Base-by-base conservation (phyloP, 169 alveolate genomes). In the Babesia bigemina region DNA sequence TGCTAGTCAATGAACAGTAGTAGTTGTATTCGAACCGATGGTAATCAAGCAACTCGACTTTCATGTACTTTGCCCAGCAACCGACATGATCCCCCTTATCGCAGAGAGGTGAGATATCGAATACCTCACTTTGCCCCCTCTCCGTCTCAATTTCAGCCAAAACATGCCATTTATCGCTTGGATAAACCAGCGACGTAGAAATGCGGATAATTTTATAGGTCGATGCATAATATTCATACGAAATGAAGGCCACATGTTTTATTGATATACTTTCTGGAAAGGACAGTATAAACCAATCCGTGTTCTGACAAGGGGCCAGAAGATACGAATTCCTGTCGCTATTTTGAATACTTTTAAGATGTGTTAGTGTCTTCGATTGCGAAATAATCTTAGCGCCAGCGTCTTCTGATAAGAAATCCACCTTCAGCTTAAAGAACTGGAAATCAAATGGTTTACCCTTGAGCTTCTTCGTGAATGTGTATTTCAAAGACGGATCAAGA, bases 331-430 rank as follows among this genome's bases (percentile, higher is more conserved):
- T 86, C 58, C 79, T 62, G 79, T 90, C 94, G 62, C 78, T 70
- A 16, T 83, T 82, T 76, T 84, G 92, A 33, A 88, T 84, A 61
- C 76, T 86, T 42, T 84, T 70, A 28, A 86, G 42, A 70, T 85
- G 76, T 42, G 79, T 57, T 33, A 91, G 63, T 17, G 91, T 84
- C 39, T 75, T 69, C 39, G 93, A 84, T 33, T 87, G 84, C 21
- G 94, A 94, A 45, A 92, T 86, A 44, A 92, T 79, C 65, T 91
- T 88, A 11, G 95, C 87, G 13, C 96, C 96, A 13, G 94, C 91
- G 39, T 92, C 95, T 21, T 85, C 71, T n/a, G 96, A 91, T 13
- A 93, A 91, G 50, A 92, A 92, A 65, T 92, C 94, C 39, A 88
- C 76, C 63, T 88, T 91, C 60, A 88, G 71, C 26, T 86, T 86